Percentiles rank a stretch among this genome's conserved stretches.
phyloP scores from a whole-genome alignment of 805 yeast species.

The Huiozyma sinensis region DNA sequence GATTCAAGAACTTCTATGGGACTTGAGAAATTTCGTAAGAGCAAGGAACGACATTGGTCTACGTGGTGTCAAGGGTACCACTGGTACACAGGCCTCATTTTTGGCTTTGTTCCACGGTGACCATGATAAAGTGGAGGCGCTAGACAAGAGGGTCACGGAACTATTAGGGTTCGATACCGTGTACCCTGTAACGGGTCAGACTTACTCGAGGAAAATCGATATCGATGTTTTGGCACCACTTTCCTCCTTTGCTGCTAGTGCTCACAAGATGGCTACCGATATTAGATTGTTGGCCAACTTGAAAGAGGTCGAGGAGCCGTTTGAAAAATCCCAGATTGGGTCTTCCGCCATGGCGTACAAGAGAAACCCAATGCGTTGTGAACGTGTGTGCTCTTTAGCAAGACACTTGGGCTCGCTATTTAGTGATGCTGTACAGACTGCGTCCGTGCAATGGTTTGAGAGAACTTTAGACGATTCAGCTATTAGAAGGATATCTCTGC shows the following conservation, averaged over 20 bases:
- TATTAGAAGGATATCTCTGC: slow-evolving; percentile 90
- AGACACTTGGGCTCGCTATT: slow-evolving; percentile 89
- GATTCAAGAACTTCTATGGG: slow-evolving; percentile 98
- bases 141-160: slow-evolving; percentile 88
- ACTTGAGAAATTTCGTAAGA: slow-evolving; percentile 86
- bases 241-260: slow-evolving; percentile 89
- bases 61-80: slow-evolving; percentile 98
- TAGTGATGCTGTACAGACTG: slow-evolving; percentile 91
- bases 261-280: slow-evolving; percentile 97
- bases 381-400: slow-evolving; percentile 95
- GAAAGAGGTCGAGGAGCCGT: slow-evolving; percentile 97
- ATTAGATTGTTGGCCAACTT: slow-evolving; percentile 90
- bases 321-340: slow-evolving; percentile 97
- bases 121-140: slow-evolving; percentile 88
- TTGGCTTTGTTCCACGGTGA: slow-evolving; percentile 90
- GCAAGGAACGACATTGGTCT: slow-evolving; percentile 94
- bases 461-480: slow-evolving; percentile 98
- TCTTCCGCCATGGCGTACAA: slow-evolving; percentile 98
- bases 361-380: slow-evolving; percentile 99
- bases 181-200: slow-evolving; percentile 97
- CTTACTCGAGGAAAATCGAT: slow-evolving; percentile 97
- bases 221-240: slow-evolving; percentile 88
- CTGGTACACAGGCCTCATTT: slow-evolving; percentile 98
- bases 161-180: slow-evolving; percentile 88
- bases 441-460: slow-evolving; percentile 98